A percentile compares a stretch with the other conserved stretches of the same genome.
Evolutionary conservation across 2,329 filamentous ascomycete genomes (phyloP).

Genomic region (Colletotrichum incanum): DNA sequence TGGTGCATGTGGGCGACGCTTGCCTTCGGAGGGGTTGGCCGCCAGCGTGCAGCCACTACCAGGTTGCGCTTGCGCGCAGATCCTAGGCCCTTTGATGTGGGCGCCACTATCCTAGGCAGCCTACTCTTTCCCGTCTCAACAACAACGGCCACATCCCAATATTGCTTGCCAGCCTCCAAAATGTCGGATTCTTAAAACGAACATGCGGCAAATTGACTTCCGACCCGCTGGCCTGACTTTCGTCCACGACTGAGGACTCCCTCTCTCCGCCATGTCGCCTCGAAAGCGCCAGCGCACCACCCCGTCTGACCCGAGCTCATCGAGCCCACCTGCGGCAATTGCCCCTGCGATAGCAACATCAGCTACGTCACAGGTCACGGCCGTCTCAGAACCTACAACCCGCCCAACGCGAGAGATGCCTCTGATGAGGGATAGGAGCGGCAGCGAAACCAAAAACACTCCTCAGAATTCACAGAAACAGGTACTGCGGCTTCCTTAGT

Average conservation of each 20-base stretch:
- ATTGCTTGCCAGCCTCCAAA: slow-evolving; percentile 18
- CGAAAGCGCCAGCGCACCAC: slow-evolving; percentile 60
- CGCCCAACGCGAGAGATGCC: slow-evolving; percentile 32
- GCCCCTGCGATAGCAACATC: slow-evolving; percentile 41
- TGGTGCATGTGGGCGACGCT: slow-evolving; percentile 1
- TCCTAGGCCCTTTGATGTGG: slow-evolving; percentile 24
- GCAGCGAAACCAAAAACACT: slow-evolving; percentile 37
- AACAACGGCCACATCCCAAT: slow-evolving; percentile 24
- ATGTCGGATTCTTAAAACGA: slow-evolving; percentile 32
- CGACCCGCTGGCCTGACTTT: slow-evolving; percentile 22
- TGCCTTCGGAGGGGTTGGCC: slow-evolving; percentile 6
- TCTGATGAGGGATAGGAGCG: slow-evolving; percentile 38
- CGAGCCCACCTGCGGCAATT: slow-evolving; percentile 42
- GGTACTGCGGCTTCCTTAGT: slow-evolving; percentile 13
- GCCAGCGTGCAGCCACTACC: not conserved
- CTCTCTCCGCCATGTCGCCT: slow-evolving; percentile 54
- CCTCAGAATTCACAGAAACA: slow-evolving; percentile 38
- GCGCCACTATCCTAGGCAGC: slow-evolving; percentile 31
- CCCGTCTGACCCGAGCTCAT: slow-evolving; percentile 47
- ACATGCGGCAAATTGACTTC: slow-evolving; percentile 41
- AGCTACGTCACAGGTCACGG: slow-evolving; percentile 45
- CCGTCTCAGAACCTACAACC: slow-evolving; percentile 41
- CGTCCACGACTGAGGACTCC: slow-evolving; percentile 15
- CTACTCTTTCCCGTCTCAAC: slow-evolving; percentile 11
- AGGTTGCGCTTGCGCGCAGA: slow-evolving; percentile 15